Base-by-base conservation (phyloP, 2,329 filamentous ascomycete species). In the Neonectria hederae region DNA sequence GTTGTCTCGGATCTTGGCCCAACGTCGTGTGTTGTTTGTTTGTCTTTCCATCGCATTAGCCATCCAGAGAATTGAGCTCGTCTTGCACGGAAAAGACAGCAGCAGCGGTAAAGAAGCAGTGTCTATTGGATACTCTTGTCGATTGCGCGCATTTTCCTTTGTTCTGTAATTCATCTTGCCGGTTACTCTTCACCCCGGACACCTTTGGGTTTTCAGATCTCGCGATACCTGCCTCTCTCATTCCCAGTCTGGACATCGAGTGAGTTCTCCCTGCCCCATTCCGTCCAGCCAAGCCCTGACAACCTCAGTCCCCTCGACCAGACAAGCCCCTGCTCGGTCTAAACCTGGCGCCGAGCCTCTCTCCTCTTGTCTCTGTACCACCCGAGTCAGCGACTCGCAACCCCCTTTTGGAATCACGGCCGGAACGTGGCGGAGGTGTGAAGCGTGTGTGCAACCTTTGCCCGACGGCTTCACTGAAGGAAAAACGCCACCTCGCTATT, bases 401-500 rank as follows among this genome's bases (percentile, higher is more conserved):
- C 48, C 48, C 28, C 7, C 26, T 19, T 21, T 28, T 40, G 32
- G 9, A 13, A 38, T 26, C 26, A 54, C 38, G 30, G 28, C 48
- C 26, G 48, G 48, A 43, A 19, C 54, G 60, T 43, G 58, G 55
- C 65, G 62, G 43, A 68, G 45, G 61, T 17, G 59, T 62, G 53
- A 22, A 65, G 58, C 32, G 45, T 55, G 28, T 69, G 72, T 75
- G 67, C 66, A 49, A 75, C 74, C 40, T 54, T 38, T 63, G 56
- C 52, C 52, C 52, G 26, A 68, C 58, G 60, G 65, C 69, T 62
- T 67, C 70, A 69, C 65, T 24, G 30, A 62, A 9, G 7, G 32
- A 10, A 65, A 70, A 71, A 72, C 72, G 72, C 72, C 76, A 77
- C 73, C 72, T 77, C 76, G 76, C 76, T 76, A 74, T 73, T 71